These are phyloP conservation scores for Eucalyptus coolabah DNA, from an alignment of 345 rosid species.

Conservation along the genomic window DNA sequence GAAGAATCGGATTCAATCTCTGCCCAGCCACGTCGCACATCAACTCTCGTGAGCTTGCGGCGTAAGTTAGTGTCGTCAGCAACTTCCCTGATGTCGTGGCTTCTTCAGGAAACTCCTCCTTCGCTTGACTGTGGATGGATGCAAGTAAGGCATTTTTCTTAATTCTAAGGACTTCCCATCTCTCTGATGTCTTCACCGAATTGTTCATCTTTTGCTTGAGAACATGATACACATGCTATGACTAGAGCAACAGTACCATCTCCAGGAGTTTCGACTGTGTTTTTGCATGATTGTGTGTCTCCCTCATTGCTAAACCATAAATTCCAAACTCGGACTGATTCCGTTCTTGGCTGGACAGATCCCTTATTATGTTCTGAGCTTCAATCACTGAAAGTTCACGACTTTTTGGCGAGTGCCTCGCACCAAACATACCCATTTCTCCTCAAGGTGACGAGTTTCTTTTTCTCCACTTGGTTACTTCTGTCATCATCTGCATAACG, in stretches of 20 bases:
- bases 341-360: background rate
- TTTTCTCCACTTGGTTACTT: background rate
- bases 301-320: background rate
- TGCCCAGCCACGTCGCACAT: background rate
- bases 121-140: background rate
- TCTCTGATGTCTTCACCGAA: background rate
- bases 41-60: background rate
- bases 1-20: background rate
- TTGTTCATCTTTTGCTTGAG: background rate
- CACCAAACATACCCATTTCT: background rate
- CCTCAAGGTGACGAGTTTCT: background rate
- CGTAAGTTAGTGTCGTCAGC: background rate
- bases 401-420: background rate
- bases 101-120: background rate
- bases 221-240: background rate
- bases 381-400: background rate
- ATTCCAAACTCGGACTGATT: background rate
- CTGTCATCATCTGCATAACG: background rate
- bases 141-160: background rate
- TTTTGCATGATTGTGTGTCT: background rate
- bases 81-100: background rate
- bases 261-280: background rate
- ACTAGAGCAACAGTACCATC: background rate
- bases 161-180: background rate
- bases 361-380: background rate